Conservation (phyloP, 169 alveolate genomes). For the Toxoplasma gondii region DNA sequence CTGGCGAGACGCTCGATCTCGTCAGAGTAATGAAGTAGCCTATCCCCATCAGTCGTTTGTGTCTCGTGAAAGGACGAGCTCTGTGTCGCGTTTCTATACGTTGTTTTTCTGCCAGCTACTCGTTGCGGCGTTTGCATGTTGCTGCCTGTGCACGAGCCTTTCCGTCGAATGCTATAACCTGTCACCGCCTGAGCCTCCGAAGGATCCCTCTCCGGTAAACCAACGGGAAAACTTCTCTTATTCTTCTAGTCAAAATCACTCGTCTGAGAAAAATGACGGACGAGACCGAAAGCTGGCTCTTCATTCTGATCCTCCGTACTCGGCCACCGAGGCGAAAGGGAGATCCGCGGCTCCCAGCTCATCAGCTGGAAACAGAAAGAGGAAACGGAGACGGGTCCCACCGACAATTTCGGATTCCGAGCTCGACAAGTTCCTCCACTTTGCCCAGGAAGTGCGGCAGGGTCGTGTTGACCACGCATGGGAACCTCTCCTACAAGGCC, state of each 20-base stretch:
- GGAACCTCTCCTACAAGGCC: background rate
- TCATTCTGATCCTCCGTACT: too few relatives aligned
- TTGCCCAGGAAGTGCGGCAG: background rate
- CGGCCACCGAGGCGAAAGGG: too few relatives aligned
- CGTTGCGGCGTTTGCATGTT: background rate
- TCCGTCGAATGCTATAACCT: background rate
- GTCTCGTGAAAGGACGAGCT: background rate
- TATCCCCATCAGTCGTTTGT: background rate
- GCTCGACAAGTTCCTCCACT: slow-evolving; percentile 7
- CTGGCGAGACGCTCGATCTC: background rate
- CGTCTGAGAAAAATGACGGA: background rate
- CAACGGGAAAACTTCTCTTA: background rate
- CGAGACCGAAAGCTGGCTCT: background rate
- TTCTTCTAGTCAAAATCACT: too few relatives aligned
- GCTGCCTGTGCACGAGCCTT: background rate
- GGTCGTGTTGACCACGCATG: background rate
- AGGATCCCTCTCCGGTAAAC: background rate
- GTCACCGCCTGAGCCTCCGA: background rate
- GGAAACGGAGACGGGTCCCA: background rate
- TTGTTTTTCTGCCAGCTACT: background rate
- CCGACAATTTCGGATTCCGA: slow-evolving; percentile 3
- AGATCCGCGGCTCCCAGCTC: too few relatives aligned
- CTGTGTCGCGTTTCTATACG: background rate
- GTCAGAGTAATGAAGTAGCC: background rate
- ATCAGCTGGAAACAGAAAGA: too few relatives aligned